Percentiles rank a stretch among this genome's conserved stretches.
These are phyloP conservation scores for Tubosaeta sp. DNA, from an alignment of 768 basidiomycete species.

Conservation along the genomic window DNA sequence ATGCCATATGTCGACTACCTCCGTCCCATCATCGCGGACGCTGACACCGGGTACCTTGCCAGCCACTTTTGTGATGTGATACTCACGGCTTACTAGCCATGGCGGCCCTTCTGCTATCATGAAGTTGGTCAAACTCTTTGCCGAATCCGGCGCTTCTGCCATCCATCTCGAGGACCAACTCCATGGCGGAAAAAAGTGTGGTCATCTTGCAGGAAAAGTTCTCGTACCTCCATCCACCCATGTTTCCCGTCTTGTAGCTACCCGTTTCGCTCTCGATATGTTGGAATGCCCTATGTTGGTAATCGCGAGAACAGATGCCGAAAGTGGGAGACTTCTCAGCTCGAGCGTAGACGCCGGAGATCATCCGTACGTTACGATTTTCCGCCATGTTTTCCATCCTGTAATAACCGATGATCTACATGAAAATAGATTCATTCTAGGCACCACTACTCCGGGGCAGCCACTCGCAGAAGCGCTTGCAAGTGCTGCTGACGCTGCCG, in stretches of 20 bases:
- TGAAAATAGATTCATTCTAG: conserved; percentile 54
- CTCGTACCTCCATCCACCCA: conserved; percentile 89
- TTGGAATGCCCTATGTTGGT: conserved; percentile 84
- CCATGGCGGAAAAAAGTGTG: conserved; percentile 94
- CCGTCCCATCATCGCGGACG: conserved; percentile 91
- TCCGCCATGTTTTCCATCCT: conserved; percentile 4
- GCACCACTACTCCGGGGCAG: conserved; percentile 47
- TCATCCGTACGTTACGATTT: conserved; percentile 46
- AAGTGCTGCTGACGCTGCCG: conserved; percentile 59
- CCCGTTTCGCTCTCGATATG: conserved; percentile 89
- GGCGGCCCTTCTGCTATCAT: conserved; percentile 92
- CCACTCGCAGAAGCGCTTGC: conserved; percentile 67
- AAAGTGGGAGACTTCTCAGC: conserved; percentile 79
- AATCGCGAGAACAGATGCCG: conserved; percentile 90
- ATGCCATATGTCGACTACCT: conserved; percentile 85
- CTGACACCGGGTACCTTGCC: conserved; percentile 76
- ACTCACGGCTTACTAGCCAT: conserved; percentile 48
- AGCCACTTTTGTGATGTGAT: neutral
- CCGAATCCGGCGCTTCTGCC: conserved; percentile 88
- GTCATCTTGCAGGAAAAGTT: conserved; percentile 89
- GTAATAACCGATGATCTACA: conserved; percentile 7
- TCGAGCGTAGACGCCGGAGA: conserved; percentile 80
- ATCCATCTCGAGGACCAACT: conserved; percentile 94
- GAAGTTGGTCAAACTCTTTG: conserved; percentile 92
- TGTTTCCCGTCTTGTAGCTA: conserved; percentile 75